Base-by-base conservation (phyloP, 805 yeast genomes). In the Zygoascus ofunaensis region DNA sequence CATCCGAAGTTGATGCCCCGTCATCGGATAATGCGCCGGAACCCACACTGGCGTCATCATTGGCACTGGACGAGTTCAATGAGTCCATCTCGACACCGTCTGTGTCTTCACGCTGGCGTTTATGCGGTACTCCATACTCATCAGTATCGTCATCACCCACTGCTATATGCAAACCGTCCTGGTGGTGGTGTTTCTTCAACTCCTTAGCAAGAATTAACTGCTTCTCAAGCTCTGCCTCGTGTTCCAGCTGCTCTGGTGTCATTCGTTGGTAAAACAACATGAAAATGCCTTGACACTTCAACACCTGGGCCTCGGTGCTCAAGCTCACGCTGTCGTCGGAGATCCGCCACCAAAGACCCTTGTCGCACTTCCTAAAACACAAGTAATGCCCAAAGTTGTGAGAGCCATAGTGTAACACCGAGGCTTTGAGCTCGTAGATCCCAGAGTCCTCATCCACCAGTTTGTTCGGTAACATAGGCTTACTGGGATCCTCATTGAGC, bases 311-410 rank as follows among this genome's bases (percentile, higher is more conserved):
- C 58, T 86, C 95, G 10, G 79, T 74, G 2, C 86, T 87, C 26
- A 84, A 72, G 48, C 86, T 78, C 2, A 89, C 94, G 2, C 80
- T 78, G 58, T 87, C 95, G 62, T 92, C 98, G 54, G 92, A 82
- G 17, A 89, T 81, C 59, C 95, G 76, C 95, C 96, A 89, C 98
- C 98, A 90, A 8, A 78, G 72, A 2, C 89, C 92, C 52, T 94
- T 74, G 46, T 68, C 73, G 33, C 52, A 42, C 56, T 78, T 81
- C 57, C 97, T 77, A 65, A 76, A 90, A 35, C 94, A 87, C 49
- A 90, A 84, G 59, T 90, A 90, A 62, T 90, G 98, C n/a, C 98
- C 98, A 60, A 87, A 92, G 55, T 90, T 87, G 55, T 92, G 97
- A 1, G 95, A 83, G 40, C 98, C 98, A 60, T 82, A 89, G 62